A percentile compares a stretch with the other conserved stretches of the same genome.
phyloP scores from a whole-genome alignment of 2,329 filamentous ascomycete genomes.

The Leptodontidium sp. region DNA sequence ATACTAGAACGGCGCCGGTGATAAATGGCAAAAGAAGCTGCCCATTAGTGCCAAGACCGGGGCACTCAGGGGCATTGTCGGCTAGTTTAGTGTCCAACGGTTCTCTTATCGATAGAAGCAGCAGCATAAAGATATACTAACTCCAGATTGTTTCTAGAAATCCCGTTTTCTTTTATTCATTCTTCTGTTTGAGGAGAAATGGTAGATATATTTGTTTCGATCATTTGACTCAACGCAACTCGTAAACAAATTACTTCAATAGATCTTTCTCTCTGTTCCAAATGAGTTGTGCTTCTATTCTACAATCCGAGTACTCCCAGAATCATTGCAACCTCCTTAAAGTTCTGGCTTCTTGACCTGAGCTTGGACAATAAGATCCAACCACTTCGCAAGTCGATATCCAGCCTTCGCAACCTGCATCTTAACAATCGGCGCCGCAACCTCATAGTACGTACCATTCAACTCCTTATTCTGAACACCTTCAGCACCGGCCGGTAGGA shows the following conservation, averaged over 20 bases:
- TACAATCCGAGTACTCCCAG: not conserved
- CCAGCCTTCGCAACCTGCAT: conserved; percentile 73
- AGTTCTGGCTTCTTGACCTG: conserved; percentile 36
- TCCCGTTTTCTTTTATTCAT: too few species aligned
- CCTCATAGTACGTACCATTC: conserved; percentile 68
- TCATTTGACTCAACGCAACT: too few species aligned
- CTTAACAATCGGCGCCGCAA: conserved; percentile 70
- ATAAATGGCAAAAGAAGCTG: not conserved
- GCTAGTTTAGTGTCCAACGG: not conserved
- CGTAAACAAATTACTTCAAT: too few species aligned
- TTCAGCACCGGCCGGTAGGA: conserved; percentile 67
- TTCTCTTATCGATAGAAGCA: not conserved
- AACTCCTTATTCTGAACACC: conserved; percentile 68
- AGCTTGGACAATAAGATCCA: conserved; percentile 65
- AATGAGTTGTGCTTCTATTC: not conserved
- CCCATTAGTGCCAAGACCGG: not conserved
- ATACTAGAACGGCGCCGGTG: not conserved
- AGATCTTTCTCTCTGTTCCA: not conserved
- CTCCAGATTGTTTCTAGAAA: not conserved
- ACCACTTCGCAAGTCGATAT: conserved; percentile 63
- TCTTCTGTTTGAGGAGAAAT: too few species aligned
- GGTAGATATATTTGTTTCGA: too few species aligned
- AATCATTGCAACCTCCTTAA: conserved; percentile 12
- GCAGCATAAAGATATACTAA: not conserved
- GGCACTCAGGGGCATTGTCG: not conserved